Evolutionary conservation across 2,329 filamentous ascomycete genomes (phyloP).

Genomic region (Colletotrichum abscissum): DNA sequence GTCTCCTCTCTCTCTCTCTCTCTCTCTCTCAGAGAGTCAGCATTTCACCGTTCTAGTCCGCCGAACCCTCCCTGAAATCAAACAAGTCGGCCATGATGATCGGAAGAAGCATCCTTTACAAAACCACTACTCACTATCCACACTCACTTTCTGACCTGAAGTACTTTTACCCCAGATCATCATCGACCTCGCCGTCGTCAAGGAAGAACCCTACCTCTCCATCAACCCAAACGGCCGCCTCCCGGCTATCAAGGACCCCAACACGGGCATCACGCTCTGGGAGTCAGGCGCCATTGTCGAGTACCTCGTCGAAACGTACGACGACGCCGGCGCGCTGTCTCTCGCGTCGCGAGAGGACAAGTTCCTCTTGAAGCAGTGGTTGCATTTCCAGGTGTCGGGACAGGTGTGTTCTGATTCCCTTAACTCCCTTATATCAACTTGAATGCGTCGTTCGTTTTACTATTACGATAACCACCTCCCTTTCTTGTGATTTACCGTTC

Average conservation of each 20-base stretch:
- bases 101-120: background rate
- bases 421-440: background rate
- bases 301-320: conserved; percentile 45
- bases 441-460: background rate
- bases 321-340: conserved; percentile 42
- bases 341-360: conserved; percentile 41
- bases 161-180: background rate
- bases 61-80: background rate
- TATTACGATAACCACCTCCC: too few relatives aligned
- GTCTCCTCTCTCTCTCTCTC: background rate
- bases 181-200: conserved; percentile 39
- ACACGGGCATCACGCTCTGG: conserved; percentile 45
- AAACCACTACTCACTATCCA: too few relatives aligned
- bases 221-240: conserved; percentile 50
- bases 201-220: conserved; percentile 39
- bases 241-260: conserved; percentile 48
- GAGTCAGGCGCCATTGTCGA: conserved; percentile 45
- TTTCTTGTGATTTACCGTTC: too few relatives aligned
- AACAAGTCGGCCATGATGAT: too few relatives aligned
- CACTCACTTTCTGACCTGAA: too few relatives aligned
- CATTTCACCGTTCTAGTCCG: background rate
- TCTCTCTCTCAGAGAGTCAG: background rate
- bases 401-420: conserved; percentile 7
- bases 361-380: conserved; percentile 35
- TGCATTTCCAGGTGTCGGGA: conserved; percentile 28